These are phyloP conservation scores for Irpex sp. DNA, from an alignment of 1,284 basidiomycete species.

Conservation along the genomic window DNA sequence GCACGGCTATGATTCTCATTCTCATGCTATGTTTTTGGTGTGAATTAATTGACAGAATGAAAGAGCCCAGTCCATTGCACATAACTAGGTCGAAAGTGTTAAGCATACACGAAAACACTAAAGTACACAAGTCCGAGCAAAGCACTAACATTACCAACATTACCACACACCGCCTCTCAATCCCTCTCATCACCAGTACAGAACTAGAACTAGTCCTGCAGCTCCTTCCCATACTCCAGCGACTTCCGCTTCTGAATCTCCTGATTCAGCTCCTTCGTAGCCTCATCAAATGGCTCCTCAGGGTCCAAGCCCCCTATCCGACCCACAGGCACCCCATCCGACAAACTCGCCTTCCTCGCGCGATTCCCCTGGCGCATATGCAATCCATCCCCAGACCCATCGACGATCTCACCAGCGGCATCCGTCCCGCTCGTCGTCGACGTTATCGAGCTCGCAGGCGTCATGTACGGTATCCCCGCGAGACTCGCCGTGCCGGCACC, in stretches of 20 bases:
- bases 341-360: constrained; percentile 57
- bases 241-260: constrained; percentile 44
- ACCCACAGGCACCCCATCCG: constrained; percentile 58
- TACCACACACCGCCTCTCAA: neutral
- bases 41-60: neutral
- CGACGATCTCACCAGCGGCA: neutral
- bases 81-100: neutral
- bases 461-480: neutral
- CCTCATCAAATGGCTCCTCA: constrained; percentile 46
- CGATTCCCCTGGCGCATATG: constrained; percentile 45
- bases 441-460: neutral
- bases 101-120: neutral
- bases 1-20: neutral
- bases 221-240: constrained; percentile 3
- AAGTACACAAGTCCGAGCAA: neutral
- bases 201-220: constrained; percentile 1
- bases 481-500: neutral
- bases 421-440: neutral
- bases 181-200: neutral
- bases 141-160: neutral
- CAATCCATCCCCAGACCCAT: constrained; percentile 29
- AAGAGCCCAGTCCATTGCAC: neutral
- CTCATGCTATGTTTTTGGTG: neutral
- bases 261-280: constrained; percentile 62
- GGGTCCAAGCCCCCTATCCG: constrained; percentile 57